Conservation (phyloP, 2,329 filamentous ascomycete species). For the Plectosphaerella plurivora region DNA sequence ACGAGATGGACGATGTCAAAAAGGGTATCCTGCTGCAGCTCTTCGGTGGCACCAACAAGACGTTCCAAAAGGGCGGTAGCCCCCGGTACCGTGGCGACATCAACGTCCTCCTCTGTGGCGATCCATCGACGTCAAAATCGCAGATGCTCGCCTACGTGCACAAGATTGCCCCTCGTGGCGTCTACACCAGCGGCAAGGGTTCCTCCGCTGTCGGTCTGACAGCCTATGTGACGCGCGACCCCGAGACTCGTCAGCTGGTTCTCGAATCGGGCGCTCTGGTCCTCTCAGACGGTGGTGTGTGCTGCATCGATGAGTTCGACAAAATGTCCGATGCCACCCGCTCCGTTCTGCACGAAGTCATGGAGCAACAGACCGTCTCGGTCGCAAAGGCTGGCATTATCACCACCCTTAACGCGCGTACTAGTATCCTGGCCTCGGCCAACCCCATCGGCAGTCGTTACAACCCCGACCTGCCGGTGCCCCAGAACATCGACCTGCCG, state of each 20-base stretch:
- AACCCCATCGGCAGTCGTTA: slow-evolving; percentile 98
- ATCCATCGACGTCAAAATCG: slow-evolving; percentile 94
- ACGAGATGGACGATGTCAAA: slow-evolving; percentile 98
- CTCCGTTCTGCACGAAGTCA: slow-evolving; percentile 81
- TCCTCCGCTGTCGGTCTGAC: slow-evolving; percentile 79
- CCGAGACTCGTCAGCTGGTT: slow-evolving; percentile 74
- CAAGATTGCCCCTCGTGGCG: slow-evolving; percentile 88
- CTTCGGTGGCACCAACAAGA: slow-evolving; percentile 97
- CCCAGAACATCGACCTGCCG: slow-evolving; percentile 95
- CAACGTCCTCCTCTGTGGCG: slow-evolving; percentile 93
- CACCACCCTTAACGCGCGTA: slow-evolving; percentile 92
- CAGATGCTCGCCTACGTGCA: slow-evolving; percentile 93
- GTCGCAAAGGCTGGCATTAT: slow-evolving; percentile 92
- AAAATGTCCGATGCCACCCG: slow-evolving; percentile 79
- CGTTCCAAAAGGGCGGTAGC: slow-evolving; percentile 92
- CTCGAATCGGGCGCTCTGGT: slow-evolving; percentile 77
- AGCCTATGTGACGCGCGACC: slow-evolving; percentile 75
- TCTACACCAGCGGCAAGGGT: slow-evolving; percentile 78
- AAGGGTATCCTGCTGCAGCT: slow-evolving; percentile 96
- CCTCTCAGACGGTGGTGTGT: slow-evolving; percentile 75
- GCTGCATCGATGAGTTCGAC: slow-evolving; percentile 82
- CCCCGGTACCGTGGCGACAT: slow-evolving; percentile 96
- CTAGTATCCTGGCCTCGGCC: slow-evolving; percentile 91
- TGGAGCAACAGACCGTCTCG: slow-evolving; percentile 84
- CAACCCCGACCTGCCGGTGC: slow-evolving; percentile 91